Conservation (phyloP, 306 rosid genomes). For the Cajanus cajan region DNA sequence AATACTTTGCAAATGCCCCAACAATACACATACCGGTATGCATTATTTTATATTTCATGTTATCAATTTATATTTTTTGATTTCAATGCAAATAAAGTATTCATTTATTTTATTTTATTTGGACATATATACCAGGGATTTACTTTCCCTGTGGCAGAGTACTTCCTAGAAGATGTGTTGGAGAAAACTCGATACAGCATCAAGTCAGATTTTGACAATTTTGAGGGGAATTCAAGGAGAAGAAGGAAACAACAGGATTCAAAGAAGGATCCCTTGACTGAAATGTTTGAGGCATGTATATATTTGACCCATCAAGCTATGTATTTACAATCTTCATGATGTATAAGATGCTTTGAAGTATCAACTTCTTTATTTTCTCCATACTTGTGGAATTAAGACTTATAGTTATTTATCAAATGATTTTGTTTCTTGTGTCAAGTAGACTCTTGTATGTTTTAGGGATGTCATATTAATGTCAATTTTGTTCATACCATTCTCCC, state of each 20-base stretch:
- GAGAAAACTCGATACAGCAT: slow-evolving; percentile 78
- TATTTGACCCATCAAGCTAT: slow-evolving; percentile 11
- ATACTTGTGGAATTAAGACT: neutral
- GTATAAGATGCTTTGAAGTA: slow-evolving; percentile 20
- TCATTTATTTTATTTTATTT: slow-evolving; percentile 20
- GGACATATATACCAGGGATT: slow-evolving; percentile 64
- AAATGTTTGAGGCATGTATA: slow-evolving; percentile 87
- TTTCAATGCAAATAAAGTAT: slow-evolving; percentile 1
- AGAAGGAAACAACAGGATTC: slow-evolving; percentile 82
- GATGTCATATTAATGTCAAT: neutral
- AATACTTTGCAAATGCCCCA: slow-evolving; percentile 82
- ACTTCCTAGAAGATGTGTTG: slow-evolving; percentile 83
- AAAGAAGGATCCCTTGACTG: slow-evolving; percentile 83
- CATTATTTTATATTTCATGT: slow-evolving; percentile 22
- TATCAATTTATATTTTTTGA: neutral
- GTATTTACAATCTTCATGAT: slow-evolving; percentile 16
- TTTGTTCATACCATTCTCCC: neutral
- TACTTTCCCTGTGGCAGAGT: slow-evolving; percentile 77
- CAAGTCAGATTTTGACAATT: slow-evolving; percentile 71
- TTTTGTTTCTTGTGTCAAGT: slow-evolving; percentile 5
- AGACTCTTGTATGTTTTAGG: slow-evolving; percentile 1
- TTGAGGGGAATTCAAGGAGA: slow-evolving; percentile 72
- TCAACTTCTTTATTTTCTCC: slow-evolving; percentile 9
- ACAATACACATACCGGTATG: slow-evolving; percentile 79
- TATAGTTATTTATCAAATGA: neutral